A percentile compares a stretch with the other conserved stretches of the same genome.
These are phyloP conservation scores for Colletotrichum costaricense DNA, from an alignment of 2,329 filamentous ascomycete genomes.

Conservation along the genomic window DNA sequence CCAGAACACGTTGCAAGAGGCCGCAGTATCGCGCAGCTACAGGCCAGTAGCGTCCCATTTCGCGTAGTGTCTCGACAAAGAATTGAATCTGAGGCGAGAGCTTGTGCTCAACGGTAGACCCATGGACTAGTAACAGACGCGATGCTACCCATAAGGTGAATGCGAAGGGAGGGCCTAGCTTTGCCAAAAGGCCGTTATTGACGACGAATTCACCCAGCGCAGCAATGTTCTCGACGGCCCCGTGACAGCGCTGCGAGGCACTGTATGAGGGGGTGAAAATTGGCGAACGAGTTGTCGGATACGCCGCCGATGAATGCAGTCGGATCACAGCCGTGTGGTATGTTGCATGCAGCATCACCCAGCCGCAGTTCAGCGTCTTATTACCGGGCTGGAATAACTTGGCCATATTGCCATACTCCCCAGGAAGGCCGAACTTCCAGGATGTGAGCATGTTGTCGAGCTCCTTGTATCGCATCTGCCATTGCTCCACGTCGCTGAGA, in stretches of 20 bases:
- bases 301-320: slow-evolving; percentile 91
- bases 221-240: slow-evolving; percentile 85
- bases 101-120: slow-evolving; percentile 87
- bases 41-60: slow-evolving; percentile 87
- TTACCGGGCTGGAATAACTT: slow-evolving; percentile 78
- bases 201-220: slow-evolving; percentile 83
- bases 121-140: slow-evolving; percentile 87
- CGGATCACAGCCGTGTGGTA: slow-evolving; percentile 92
- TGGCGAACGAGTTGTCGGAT: slow-evolving; percentile 87
- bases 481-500: slow-evolving; percentile 85
- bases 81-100: slow-evolving; percentile 83
- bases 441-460: slow-evolving; percentile 82
- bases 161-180: slow-evolving; percentile 89
- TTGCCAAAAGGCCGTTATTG: slow-evolving; percentile 78
- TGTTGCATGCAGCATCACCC: slow-evolving; percentile 92
- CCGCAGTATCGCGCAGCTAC: slow-evolving; percentile 86
- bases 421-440: slow-evolving; percentile 87
- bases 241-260: slow-evolving; percentile 84
- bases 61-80: slow-evolving; percentile 83
- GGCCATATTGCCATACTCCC: slow-evolving; percentile 86
- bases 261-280: slow-evolving; percentile 92
- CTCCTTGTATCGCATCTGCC: slow-evolving; percentile 88
- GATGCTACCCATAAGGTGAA: slow-evolving; percentile 95
- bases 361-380: slow-evolving; percentile 81
- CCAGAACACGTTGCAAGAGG: slow-evolving; percentile 83